Percentiles rank a stretch among this genome's conserved stretches.
Conservation (phyloP, 164 flowering plant species). For the Taxillus chinensis region DNA sequence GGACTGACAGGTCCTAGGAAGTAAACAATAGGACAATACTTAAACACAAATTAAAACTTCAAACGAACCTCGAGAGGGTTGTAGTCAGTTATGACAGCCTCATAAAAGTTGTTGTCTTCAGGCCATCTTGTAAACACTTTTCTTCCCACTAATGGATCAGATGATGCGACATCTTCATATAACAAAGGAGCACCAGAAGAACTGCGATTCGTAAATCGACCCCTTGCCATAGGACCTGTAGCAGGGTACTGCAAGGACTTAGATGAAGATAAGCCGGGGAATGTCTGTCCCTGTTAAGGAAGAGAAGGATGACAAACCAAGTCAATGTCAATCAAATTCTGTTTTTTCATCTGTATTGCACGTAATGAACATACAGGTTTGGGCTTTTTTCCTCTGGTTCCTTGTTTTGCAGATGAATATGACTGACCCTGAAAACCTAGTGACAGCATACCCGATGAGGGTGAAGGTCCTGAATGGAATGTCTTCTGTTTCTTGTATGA, state of each 20-base stretch:
- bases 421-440: neutral
- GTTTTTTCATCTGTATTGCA: neutral
- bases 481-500: slow-evolving; percentile 81
- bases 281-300: slow-evolving; percentile 9
- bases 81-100: slow-evolving; percentile 50
- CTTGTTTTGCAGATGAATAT: slow-evolving; percentile 19
- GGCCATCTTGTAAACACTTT: slow-evolving; percentile 69
- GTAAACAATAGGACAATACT: too few relatives aligned
- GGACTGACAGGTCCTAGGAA: too few relatives aligned
- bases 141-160: slow-evolving; percentile 36
- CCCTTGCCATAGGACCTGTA: slow-evolving; percentile 15
- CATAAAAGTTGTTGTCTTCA: slow-evolving; percentile 51
- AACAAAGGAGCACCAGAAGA: slow-evolving; percentile 17
- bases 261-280: slow-evolving; percentile 15
- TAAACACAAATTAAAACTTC: too few relatives aligned
- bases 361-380: slow-evolving; percentile 39
- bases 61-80: slow-evolving; percentile 30
- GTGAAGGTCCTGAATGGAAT: slow-evolving; percentile 23
- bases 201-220: slow-evolving; percentile 14
- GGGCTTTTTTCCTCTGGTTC: slow-evolving; percentile 34
- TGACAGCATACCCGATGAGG: neutral
- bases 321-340: neutral
- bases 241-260: slow-evolving; percentile 21
- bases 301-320: neutral
- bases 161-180: slow-evolving; percentile 20